Percentiles rank a stretch among this genome's conserved stretches.
Evolutionary conservation across 2,329 filamentous ascomycete genomes (phyloP).

Genomic region (Aschersonia sp.): DNA sequence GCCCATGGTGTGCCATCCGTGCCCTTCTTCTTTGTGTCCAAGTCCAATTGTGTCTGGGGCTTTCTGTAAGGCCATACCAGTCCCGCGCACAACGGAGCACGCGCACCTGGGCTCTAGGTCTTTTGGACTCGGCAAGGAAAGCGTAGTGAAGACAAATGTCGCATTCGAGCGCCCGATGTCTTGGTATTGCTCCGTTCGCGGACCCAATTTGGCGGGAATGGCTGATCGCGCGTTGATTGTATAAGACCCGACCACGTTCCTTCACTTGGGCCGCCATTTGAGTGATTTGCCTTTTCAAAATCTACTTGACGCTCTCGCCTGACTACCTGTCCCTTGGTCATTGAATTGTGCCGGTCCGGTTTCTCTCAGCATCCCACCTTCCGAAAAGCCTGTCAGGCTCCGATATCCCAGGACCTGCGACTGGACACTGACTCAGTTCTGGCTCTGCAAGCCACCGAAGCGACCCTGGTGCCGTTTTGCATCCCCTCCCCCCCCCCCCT

Average conservation of each 20-base stretch:
- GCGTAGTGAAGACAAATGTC: not conserved
- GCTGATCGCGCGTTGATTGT: constrained; percentile 1
- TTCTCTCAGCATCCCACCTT: not conserved
- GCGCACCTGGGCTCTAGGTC: not conserved
- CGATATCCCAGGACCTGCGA: constrained; percentile 1
- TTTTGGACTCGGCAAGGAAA: not conserved
- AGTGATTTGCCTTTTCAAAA: not conserved
- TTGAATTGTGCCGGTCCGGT: not conserved
- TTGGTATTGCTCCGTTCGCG: constrained; percentile 1
- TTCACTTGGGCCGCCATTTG: not conserved
- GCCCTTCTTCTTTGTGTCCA: constrained; percentile 1
- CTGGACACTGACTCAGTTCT: constrained; percentile 8
- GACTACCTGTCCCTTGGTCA: not conserved
- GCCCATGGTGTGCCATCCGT: constrained; percentile 2
- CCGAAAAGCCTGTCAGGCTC: not conserved
- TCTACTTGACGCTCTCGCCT: not conserved
- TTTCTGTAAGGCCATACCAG: not conserved
- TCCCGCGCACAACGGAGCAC: not conserved
- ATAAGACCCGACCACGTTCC: constrained; percentile 6
- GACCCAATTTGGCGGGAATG: constrained; percentile 3
- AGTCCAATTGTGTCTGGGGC: constrained; percentile 1
- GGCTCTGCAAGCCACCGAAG: constrained; percentile 12
- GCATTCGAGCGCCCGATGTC: constrained; percentile 1
- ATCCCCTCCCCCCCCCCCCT: constrained; percentile 4
- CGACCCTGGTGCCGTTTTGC: constrained; percentile 25